Conservation (phyloP, 2,329 filamentous ascomycete species). For the Diaporthe longicolla region DNA sequence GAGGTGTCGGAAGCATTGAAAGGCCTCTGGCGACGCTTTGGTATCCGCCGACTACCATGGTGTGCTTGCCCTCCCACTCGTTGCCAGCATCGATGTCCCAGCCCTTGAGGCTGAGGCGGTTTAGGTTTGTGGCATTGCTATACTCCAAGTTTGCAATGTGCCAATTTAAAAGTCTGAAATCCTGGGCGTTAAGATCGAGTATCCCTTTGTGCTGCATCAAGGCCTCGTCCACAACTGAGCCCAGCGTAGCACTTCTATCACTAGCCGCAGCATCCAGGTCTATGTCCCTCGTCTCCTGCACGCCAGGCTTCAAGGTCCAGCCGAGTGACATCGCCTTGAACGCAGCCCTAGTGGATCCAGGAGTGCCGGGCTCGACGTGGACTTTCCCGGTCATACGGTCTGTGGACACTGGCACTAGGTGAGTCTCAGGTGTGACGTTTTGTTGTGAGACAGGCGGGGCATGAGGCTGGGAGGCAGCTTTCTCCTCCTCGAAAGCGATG, state of each 20-base stretch:
- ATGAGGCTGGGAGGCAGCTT: constrained; percentile 71
- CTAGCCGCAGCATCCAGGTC: constrained; percentile 77
- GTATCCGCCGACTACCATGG: constrained; percentile 94
- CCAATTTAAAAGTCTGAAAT: constrained; percentile 95
- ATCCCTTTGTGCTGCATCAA: constrained; percentile 88
- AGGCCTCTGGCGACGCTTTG: constrained; percentile 92
- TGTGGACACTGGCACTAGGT: constrained; percentile 74
- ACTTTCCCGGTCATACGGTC: constrained; percentile 80
- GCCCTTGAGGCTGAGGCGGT: constrained; percentile 86
- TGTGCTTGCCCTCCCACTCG: constrained; percentile 95
- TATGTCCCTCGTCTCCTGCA: constrained; percentile 75
- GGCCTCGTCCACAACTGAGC: constrained; percentile 93
- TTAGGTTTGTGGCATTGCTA: constrained; percentile 91
- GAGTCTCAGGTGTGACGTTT: constrained; percentile 65
- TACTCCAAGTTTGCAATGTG: constrained; percentile 99
- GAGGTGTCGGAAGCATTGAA: constrained; percentile 79
- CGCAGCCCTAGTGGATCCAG: constrained; percentile 79
- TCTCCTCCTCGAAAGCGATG: constrained; percentile 81
- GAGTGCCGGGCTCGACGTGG: constrained; percentile 78
- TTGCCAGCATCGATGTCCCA: constrained; percentile 99
- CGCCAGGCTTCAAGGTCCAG: constrained; percentile 79
- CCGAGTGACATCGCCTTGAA: constrained; percentile 85
- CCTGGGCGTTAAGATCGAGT: constrained; percentile 85
- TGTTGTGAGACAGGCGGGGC: constrained; percentile 68
- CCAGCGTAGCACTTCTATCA: constrained; percentile 79